Base-by-base conservation (phyloP, 805 yeast species). In the Sungouiozyma intestinalis region DNA sequence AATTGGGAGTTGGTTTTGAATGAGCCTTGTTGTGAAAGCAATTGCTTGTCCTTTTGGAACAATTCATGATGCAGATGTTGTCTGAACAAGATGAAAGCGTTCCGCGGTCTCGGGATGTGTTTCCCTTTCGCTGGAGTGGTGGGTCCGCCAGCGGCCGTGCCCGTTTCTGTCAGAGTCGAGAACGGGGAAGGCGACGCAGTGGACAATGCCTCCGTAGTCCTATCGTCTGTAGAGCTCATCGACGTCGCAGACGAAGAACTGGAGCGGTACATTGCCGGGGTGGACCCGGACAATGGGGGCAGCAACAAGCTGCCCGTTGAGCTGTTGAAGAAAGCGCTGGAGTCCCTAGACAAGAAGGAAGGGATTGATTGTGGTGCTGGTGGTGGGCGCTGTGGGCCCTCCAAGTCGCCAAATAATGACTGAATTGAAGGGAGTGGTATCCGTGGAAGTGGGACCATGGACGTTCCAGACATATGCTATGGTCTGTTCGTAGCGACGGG, bases 71-170 rank as follows among this genome's bases (percentile, higher is more conserved):
- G 95, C 50, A 84, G 79, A 52, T 82, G 85, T 60, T 86, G 95
- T 50, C 95, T 76, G 63, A 81, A 85, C 35, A 85, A 66, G 36
- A 85, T 85, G 58, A 85, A 85, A 0, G 95, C 95, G 57, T 85
- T 85, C 60, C 92, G 69, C 13, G 94, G 94, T 31, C 58, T 44
- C 19, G 58, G 87, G 42, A 85, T 85, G 11, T 24, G 29, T 24
- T 11, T 24, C 11, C 29, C 9, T 24, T 11, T 24, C 29, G 29
- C 11, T 24, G n/a, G n/a, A n/a, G n/a, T n/a, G n/a, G n/a, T n/a
- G n/a, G n/a, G n/a, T n/a, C n/a, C n/a, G n/a, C n/a, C n/a, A n/a
- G n/a, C n/a, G n/a, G n/a, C n/a, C n/a, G n/a, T n/a, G n/a, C n/a
- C n/a, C n/a, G n/a, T n/a, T n/a, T n/a, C n/a, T n/a, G n/a, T n/a